Evolutionary conservation across 169 alveolate species (phyloP), one percentile per base, ranked within the genome.

Genomic region (Ichthyophthirius multifiliis): DNA sequence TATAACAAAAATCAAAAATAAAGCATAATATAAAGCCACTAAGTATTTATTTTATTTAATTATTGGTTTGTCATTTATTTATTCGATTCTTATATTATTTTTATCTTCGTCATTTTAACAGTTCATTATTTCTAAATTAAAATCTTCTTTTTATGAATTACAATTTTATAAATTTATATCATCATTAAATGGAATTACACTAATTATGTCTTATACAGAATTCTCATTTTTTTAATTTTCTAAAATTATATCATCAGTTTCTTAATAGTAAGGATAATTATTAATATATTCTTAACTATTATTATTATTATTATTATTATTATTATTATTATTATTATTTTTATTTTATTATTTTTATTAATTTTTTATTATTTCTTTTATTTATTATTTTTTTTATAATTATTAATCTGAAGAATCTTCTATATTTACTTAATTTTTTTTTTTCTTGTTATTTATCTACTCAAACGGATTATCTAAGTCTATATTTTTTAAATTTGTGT

Each of bases 391-490:
- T 13, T 55, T 55, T 3, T 55, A n/a, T 27, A 55, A 39, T 27
- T 20, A 10, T 18, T 55, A 10, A 55, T 55, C 71, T 55, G 71
- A 55, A 0, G 34, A 20, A 27, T 55, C 71, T 15, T n/a, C 41
- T 3, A 55, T 55, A 23, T 55, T 39, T 7, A 10, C 15, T 27
- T 34, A n/a, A 10, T 34, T 34, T 1, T 34, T 4, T 55, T 16
- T 20, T 55, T 16, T 1, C 16, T 23, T 15, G n/a, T n/a, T n/a
- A n/a, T n/a, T n/a, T 15, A 15, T 1, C 71, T 55, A 16, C 34
- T 55, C 71, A 4, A 55, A 20, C 23, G 71, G 71, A 55, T 55
- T 55, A 27, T 55, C 71, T 55, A 27, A 55, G 31, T 55, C 71
- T 4, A 55, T 23, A 10, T 55, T 55, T 55, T 55, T 55, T 6